These are phyloP conservation scores for Gossypium sturtianum DNA, from an alignment of 345 rosid genomes.

Conservation along the genomic window DNA sequence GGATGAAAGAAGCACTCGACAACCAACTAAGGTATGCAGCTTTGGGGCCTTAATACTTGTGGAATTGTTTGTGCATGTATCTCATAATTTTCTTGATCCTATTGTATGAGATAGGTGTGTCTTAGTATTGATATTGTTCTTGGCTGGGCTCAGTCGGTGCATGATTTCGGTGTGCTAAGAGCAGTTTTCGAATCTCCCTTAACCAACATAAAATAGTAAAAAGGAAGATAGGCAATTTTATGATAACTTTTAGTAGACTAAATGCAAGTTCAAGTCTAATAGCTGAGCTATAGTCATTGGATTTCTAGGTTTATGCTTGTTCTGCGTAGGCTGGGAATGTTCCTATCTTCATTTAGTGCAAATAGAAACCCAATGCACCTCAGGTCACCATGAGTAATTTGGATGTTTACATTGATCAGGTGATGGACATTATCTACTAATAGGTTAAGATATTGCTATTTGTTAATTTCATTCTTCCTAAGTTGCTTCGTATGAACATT, in stretches of 20 bases:
- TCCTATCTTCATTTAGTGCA: neutral
- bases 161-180: neutral
- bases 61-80: neutral
- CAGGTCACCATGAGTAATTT: neutral
- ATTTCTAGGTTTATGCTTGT: neutral
- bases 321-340: neutral
- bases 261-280: neutral
- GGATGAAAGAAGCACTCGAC: constrained; percentile 28
- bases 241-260: neutral
- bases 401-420: neutral
- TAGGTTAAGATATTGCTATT: neutral
- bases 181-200: neutral
- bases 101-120: neutral
- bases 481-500: neutral
- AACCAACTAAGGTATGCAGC: constrained; percentile 39
- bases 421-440: neutral
- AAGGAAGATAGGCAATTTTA: neutral
- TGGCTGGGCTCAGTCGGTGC: neutral
- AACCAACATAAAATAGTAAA: neutral
- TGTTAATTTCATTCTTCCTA: neutral
- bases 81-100: constrained; percentile 3
- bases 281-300: neutral
- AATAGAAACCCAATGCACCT: neutral
- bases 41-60: neutral
- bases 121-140: neutral